phyloP scores from a whole-genome alignment of 139 green algal species.

The Gonium pectorale region DNA sequence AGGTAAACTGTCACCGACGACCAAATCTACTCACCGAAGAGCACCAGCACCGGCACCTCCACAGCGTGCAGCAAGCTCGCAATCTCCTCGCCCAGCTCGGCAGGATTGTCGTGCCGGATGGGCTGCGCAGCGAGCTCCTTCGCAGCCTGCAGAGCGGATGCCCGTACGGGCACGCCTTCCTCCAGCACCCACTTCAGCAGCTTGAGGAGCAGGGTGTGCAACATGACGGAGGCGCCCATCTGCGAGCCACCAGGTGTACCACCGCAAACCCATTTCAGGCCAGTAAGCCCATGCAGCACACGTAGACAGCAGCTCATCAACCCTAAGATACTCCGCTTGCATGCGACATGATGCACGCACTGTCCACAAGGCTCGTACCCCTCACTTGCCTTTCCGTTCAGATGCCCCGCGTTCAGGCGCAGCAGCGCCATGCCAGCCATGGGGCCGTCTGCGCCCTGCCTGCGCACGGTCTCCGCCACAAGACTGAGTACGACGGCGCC shows the following conservation, averaged over 20 bases:
- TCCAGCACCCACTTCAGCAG: not conserved
- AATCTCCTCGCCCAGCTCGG: not conserved
- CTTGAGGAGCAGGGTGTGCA: not conserved
- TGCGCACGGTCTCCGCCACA: slow-evolving; percentile 10
- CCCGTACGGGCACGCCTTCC: not conserved
- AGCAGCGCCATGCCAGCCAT: slow-evolving; percentile 11
- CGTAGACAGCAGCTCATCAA: not conserved
- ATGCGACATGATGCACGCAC: too few relatives aligned
- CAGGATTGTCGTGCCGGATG: not conserved
- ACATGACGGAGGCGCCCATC: not conserved
- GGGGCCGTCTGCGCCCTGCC: not conserved
- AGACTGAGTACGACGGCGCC: slow-evolving; percentile 11
- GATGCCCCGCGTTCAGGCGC: not conserved
- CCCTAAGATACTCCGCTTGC: not conserved
- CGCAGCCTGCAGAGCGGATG: not conserved
- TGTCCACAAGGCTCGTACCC: too few relatives aligned
- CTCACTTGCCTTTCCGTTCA: not conserved
- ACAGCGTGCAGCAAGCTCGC: not conserved
- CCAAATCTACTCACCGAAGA: slow-evolving; percentile 7
- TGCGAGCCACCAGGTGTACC: too few relatives aligned
- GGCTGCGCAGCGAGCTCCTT: not conserved
- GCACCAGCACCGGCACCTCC: slow-evolving; percentile 24
- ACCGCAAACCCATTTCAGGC: not conserved
- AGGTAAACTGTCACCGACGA: too few relatives aligned
- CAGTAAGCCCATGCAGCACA: not conserved